A percentile compares a stretch with the other conserved stretches of the same genome.
These are phyloP conservation scores for Colletotrichum orchidophilum DNA, from an alignment of 2,329 filamentous ascomycete genomes.

Conservation along the genomic window DNA sequence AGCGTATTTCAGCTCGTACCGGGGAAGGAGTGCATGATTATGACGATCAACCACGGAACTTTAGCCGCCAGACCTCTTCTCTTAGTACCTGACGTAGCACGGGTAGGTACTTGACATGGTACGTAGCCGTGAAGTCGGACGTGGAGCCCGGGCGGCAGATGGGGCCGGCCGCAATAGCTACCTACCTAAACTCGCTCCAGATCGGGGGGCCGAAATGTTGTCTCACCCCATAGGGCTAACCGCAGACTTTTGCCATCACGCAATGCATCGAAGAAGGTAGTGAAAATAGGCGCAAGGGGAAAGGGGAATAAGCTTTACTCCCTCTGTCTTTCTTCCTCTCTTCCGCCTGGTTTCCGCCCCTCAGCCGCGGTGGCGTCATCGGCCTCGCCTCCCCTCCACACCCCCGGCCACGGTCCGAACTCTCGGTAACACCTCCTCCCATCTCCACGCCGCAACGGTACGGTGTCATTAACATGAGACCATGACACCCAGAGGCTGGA, in stretches of 20 bases:
- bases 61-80: neutral
- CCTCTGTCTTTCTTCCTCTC: neutral
- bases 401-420: conserved; percentile 17
- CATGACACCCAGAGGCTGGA: neutral
- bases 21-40: neutral
- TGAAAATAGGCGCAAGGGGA: neutral
- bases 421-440: conserved; percentile 6
- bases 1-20: neutral
- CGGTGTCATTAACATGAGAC: neutral
- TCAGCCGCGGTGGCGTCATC: conserved; percentile 25
- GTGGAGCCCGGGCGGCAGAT: conserved; percentile 9
- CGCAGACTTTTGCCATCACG: neutral
- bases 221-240: conserved; percentile 19
- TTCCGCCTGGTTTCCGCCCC: neutral
- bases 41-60: neutral
- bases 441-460: neutral
- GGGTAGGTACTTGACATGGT: neutral
- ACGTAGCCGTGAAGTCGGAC: neutral
- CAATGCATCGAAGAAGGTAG: neutral
- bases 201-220: conserved; percentile 25
- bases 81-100: neutral
- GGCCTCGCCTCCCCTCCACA: neutral
- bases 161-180: neutral
- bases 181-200: neutral
- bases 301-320: conserved; percentile 16